Base-by-base conservation (phyloP, 208 protist genomes). In the Trichomonas vaginalis region DNA sequence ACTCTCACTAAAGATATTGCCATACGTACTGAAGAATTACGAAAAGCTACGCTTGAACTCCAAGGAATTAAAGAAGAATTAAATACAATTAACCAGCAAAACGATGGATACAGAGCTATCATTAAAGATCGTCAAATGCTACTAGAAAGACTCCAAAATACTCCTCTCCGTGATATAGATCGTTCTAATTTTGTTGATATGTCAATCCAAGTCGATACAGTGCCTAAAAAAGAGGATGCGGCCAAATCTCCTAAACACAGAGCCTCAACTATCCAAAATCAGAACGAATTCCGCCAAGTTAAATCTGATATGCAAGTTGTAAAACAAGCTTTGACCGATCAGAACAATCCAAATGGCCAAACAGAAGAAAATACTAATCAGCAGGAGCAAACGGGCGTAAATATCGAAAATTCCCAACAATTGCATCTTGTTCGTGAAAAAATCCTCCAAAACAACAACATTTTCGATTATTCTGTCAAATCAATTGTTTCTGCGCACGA, bases 51-150 rank as follows among this genome's bases (percentile, higher is more conserved):
- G 39, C 32, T 40, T 32, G 82, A 88, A 27, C 32, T 88, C 3
- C 86, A 92, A 92, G 86, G 56, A 45, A 92, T 92, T 47, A 40
- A 88, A 92, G 46, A 92, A 35, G 86, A 92, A 51, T 27, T 92
- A 45, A 27, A 92, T 48, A 48, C 35, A 46, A 51, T 48, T 32
- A 35, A 42, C 17, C 32, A 92, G 21, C 40, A 92, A 47, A 92
- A 48, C 86, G 46, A 35, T 27, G 46, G 45, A 10, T 51, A 51
- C 17, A 23, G 40, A 51, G 10, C 23, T 8, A 92, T 56, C 17
- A 51, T 45, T 47, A 42, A 92, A 39, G 86, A 92, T n/a, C 35
- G 45, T 51, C 42, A 42, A 51, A 47, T 35, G 56, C 4, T 56
- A 37, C 35, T 17, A n/a, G 40, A 48, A 39, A 9, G 46, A 37